Base-by-base conservation (phyloP, 1,139 yeast genomes). In the Yamadazyma trypodendri region DNA sequence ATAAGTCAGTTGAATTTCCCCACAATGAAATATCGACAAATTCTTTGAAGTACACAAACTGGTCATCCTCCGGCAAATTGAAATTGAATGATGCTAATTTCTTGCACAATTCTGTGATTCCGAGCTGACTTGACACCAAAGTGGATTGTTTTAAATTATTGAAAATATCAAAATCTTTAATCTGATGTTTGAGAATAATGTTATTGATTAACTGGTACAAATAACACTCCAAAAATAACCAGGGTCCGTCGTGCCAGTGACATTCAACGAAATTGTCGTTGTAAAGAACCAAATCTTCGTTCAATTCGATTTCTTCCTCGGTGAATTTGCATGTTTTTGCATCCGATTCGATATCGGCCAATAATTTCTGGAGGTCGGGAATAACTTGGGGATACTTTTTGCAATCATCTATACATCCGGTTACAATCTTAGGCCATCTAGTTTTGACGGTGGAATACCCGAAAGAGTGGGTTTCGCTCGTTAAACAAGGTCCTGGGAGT, bases 1-100 rank as follows among this genome's bases (percentile, higher is more conserved):
- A 88, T 54, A 92, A 73, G 62, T 92, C 99, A 6, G 97, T 88
- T 17, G 97, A 97, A 61, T 92, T 92, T 17, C 99, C 99, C 98
- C 98, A 92, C 41, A 92, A 68, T 0, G 97, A 86, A 44, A 92
- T 79, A 55, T 89, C 96, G 32, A 85, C 65, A 52, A 89, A 86
- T 57, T 94, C 98, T 45, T 73, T 72, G 62, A 84, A 84, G 35
- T 81, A 61, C n/a, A 77, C 55, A 44, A 71, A 58, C 45, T 84
- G 63, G 0, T 75, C 63, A n/a, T 75, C 79, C 3, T 52, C 48
- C n/a, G 17, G 51, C 48, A 17, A 70, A 49, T 51, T 72, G 70
- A 28, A 61, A 46, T 23, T 64, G 34, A 45, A 45, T 50, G 34
- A 84, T 60, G 41, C 73, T 63, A 84, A 87, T 45, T 95, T 75